These are phyloP conservation scores for Exobasidium cylindrosporum DNA, from an alignment of 1,284 basidiomycete genomes.

Conservation along the genomic window DNA sequence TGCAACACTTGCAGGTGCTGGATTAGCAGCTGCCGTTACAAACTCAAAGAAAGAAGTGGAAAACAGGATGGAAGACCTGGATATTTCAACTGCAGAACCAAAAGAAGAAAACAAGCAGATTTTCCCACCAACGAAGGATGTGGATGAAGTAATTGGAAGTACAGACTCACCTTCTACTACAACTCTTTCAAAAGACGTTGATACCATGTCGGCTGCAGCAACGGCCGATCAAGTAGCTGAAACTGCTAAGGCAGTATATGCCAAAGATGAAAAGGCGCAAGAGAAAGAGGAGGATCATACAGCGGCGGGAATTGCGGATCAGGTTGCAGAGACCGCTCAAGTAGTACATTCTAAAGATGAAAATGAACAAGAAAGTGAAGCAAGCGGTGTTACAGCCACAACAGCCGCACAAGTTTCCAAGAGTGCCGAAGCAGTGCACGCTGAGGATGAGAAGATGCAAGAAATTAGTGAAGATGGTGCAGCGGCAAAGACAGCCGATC, in stretches of 20 bases:
- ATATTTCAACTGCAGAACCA: not conserved
- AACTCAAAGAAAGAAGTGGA: not conserved
- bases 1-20: constrained; percentile 8
- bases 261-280: not conserved
- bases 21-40: not conserved
- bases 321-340: constrained; percentile 11
- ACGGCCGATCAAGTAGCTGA: not conserved
- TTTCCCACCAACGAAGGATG: not conserved
- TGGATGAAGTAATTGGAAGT: not conserved
- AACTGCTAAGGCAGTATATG: not conserved
- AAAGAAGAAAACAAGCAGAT: not conserved
- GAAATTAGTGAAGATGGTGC: too few relatives aligned
- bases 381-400: not conserved
- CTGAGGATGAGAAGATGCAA: not conserved
- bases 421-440: not conserved
- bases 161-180: not conserved
- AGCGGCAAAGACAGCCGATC: constrained; percentile 3
- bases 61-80: not conserved
- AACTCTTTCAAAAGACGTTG: not conserved
- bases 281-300: constrained; percentile 1
- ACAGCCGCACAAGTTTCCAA: not conserved
- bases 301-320: constrained; percentile 4
- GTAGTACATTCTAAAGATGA: constrained; percentile 3
- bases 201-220: not conserved
- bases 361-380: not conserved